Base-by-base conservation (phyloP, 208 protist genomes). In the Acanthamoeba royreba region DNA sequence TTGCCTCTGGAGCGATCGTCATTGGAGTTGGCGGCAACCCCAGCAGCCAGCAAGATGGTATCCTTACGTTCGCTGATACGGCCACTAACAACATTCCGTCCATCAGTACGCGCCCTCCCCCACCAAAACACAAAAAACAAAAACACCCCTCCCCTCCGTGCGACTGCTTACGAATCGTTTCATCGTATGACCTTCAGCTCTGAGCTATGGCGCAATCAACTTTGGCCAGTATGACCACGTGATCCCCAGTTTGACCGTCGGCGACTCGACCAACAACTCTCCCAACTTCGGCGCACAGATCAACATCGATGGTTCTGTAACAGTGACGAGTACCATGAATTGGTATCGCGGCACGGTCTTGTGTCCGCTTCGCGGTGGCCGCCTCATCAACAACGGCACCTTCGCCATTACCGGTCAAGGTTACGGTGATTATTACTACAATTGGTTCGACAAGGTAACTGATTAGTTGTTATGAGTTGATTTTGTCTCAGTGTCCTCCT, bases 331-430 rank as follows among this genome's bases (percentile, higher is more conserved):
- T 8, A 40, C 52, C 40, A 22, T 91, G 25, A 72, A 28, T 55
- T 74, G 52, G 85, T 35, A 46, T 42, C 15, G 38, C 38, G 85
- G 85, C 47, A 38, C 22, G 28, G 22, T 91, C 22, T 46, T 55
- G 11, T 74, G 85, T 55, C 61, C 85, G 15, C 17, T 38, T n/a
- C 53, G 43, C 25, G 22, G 40, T 38, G 85, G 85, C 9, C 33
- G 35, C 25, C 52, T 91, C 1, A 91, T 91, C 61, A 63, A 74
- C 40, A 91, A 91, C 43, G 85, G 85, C 85, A 91, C 85, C n/a
- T n/a, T n/a, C n/a, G n/a, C n/a, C n/a, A n/a, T n/a, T n/a, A n/a
- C n/a, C n/a, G n/a, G 33, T 35, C 28, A 22, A 47, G 25, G 25
- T 91, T 25, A 13, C 17, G 53, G 2, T n/a, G 42, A 61, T 45